Conservation (phyloP, 352 stramenopile genomes). For the Aphanomyces invadans region DNA sequence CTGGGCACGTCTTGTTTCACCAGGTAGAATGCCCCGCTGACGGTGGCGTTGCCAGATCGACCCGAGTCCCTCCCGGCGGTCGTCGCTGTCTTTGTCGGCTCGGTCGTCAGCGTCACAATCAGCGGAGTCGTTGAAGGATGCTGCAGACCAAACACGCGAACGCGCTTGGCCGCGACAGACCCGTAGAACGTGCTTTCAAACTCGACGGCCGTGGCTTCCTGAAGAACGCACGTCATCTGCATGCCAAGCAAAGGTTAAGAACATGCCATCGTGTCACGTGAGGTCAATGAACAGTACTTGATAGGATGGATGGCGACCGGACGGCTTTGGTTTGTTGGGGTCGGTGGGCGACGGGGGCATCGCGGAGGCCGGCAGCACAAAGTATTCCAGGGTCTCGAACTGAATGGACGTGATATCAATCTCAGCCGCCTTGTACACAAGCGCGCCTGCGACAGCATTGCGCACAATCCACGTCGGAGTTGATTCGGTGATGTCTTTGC, state of each 20-base stretch:
- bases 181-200: conserved; percentile 18
- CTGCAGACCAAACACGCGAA: conserved; percentile 9
- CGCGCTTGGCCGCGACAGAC: conserved; percentile 16
- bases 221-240: conserved; percentile 14
- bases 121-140: background rate
- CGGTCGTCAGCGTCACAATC: conserved; percentile 6
- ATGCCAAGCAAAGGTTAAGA: background rate
- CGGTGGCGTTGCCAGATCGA: no score
- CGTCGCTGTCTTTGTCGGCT: background rate
- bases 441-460: background rate
- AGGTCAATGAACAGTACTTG: no score
- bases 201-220: background rate
- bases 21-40: conserved; percentile 19
- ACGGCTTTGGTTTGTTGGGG: background rate
- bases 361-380: background rate
- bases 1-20: conserved; percentile 13
- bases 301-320: background rate
- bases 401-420: conserved; percentile 11
- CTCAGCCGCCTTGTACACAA: conserved; percentile 17
- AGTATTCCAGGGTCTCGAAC: conserved; percentile 7
- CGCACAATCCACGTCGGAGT: background rate
- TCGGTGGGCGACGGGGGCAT: background rate
- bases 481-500: background rate
- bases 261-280: no score
- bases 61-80: background rate